These are phyloP conservation scores for Puccinia brachypodii DNA, from an alignment of 1,284 basidiomycete species.

Conservation along the genomic window DNA sequence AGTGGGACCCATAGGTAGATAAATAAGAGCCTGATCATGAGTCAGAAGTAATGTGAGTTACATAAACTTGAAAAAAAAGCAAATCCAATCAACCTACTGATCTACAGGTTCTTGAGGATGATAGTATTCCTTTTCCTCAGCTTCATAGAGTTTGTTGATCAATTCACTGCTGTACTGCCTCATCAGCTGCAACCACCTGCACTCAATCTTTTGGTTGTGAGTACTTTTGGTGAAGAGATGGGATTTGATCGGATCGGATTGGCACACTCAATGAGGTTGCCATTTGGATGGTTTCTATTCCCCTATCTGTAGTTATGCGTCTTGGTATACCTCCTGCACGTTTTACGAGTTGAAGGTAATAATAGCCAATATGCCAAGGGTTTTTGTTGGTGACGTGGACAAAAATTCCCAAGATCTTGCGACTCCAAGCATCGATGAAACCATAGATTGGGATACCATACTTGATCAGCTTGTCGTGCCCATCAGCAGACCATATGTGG, in stretches of 20 bases:
- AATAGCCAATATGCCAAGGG: background rate
- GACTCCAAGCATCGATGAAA: constrained; percentile 2
- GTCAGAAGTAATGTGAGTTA: too few species aligned
- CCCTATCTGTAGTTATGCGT: background rate
- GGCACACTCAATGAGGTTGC: too few species aligned
- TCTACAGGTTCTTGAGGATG: too few species aligned
- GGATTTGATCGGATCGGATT: too few species aligned
- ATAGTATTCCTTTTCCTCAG: too few species aligned
- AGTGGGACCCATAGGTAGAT: background rate
- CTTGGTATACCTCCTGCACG: background rate
- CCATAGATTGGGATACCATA: constrained; percentile 1
- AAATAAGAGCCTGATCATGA: background rate
- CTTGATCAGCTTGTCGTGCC: constrained; percentile 1
- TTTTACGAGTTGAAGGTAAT: constrained; percentile 9
- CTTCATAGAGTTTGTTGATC: too few species aligned
- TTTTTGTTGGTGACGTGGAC: constrained; percentile 23
- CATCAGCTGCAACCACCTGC: too few species aligned
- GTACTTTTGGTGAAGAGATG: too few species aligned
- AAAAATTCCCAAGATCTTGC: background rate
- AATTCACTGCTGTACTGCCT: too few species aligned
- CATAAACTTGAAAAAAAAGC: too few species aligned
- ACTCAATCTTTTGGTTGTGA: too few species aligned
- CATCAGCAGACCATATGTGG: background rate
- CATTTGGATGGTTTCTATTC: constrained; percentile 4
- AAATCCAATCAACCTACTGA: too few species aligned